Evolutionary conservation across 2,329 filamentous ascomycete genomes (phyloP), one percentile per base, ranked within the genome.

Genomic region (Aspergillus sp.): DNA sequence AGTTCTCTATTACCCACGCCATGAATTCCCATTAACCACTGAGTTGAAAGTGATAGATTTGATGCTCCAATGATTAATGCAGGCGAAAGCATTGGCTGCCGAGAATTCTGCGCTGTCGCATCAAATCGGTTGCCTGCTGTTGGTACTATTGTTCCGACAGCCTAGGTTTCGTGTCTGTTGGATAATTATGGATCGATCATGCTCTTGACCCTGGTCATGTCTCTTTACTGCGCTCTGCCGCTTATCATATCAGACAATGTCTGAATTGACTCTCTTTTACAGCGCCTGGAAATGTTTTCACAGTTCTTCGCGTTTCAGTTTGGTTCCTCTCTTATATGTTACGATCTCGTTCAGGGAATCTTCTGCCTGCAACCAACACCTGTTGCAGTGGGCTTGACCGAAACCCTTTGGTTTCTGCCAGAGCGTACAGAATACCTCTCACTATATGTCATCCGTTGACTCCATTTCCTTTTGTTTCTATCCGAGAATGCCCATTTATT

Each of bases 41-140:
- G 49, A 57, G 44, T 45, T 23, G 46, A 58, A 63, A 55, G 45
- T 45, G 59, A 68, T 66, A 64, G 61, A 61, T 37, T 61, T 68
- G 66, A 70, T 69, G 65, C 67, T 71, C 55, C 59, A 63, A 73
- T 58, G 69, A 72, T 65, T 70, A 68, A 72, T 65, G 66, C 67
- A 63, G 66, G 62, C 66, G 60, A 64, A 52, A 59, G 51, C 62
- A 59, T 60, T 59, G 59, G 63, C 57, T 62, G 47, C 52, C 58
- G 63, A 65, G 60, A 61, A 52, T 55, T 55, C 55, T 49, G 35
- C 61, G 52, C 59, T 58, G 55, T 55, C 46, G 58, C 47, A 56
- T 35, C 52, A 60, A 58, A 52, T 55, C 46, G 6, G 17, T 47
- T 61, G 45, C 46, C 57, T 55, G 49, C 56, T 23, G 51, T 54